Evolutionary conservation across 768 basidiomycete species (phyloP).

Genomic region (Panus rudis): DNA sequence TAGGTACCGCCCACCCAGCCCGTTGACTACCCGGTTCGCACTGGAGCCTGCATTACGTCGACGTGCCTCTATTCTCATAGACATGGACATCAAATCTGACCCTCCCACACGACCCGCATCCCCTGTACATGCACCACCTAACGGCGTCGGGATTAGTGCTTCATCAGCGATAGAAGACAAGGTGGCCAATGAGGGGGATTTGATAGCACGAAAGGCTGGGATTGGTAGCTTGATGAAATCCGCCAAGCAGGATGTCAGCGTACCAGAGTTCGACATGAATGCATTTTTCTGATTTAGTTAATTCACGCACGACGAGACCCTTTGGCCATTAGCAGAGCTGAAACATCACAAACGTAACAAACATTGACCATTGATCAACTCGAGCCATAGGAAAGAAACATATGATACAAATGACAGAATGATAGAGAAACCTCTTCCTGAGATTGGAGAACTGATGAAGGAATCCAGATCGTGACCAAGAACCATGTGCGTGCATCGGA

Average conservation of each 20-base stretch:
- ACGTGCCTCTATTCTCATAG: slow-evolving; percentile 75
- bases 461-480: too few species aligned
- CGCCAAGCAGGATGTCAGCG: slow-evolving; percentile 81
- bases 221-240: slow-evolving; percentile 83
- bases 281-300: slow-evolving; percentile 47
- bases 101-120: slow-evolving; percentile 53
- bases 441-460: too few species aligned
- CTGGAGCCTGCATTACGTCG: slow-evolving; percentile 50
- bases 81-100: slow-evolving; percentile 71
- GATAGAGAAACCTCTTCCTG: too few species aligned
- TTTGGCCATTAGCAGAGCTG: background rate
- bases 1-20: slow-evolving; percentile 33
- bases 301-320: background rate
- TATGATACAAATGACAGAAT: too few species aligned
- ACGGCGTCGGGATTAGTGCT: background rate
- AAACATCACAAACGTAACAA: too few species aligned
- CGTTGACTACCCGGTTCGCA: slow-evolving; percentile 39
- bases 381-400: too few species aligned
- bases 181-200: slow-evolving; percentile 48
- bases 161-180: slow-evolving; percentile 22
- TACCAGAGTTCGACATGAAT: slow-evolving; percentile 85
- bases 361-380: too few species aligned
- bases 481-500: too few species aligned
- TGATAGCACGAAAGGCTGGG: slow-evolving; percentile 60
- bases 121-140: slow-evolving; percentile 25